These are phyloP conservation scores for Cephalotrichum gorgonifer DNA, from an alignment of 2,329 filamentous ascomycete genomes.

Conservation along the genomic window DNA sequence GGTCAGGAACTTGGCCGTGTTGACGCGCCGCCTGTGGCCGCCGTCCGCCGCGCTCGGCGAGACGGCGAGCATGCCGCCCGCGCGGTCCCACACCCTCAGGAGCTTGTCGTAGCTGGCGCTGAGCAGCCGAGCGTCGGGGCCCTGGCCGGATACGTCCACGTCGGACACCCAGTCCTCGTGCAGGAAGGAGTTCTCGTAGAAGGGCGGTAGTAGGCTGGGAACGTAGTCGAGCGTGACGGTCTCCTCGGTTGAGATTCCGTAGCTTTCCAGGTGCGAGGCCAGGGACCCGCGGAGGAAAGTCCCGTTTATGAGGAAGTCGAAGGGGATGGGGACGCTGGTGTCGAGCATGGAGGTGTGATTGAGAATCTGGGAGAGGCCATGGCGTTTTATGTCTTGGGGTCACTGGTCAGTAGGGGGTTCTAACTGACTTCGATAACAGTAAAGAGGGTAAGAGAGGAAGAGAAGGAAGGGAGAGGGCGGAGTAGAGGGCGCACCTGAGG, in stretches of 20 bases:
- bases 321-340: slow-evolving; percentile 56
- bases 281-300: slow-evolving; percentile 81
- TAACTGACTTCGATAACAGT: no score
- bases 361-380: slow-evolving; percentile 59
- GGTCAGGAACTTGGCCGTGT: slow-evolving; percentile 75
- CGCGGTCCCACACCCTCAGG: slow-evolving; percentile 80
- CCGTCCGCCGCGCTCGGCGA: slow-evolving; percentile 56
- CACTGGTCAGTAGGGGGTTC: neutral
- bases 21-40: slow-evolving; percentile 68
- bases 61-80: slow-evolving; percentile 73
- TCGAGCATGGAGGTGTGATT: slow-evolving; percentile 64
- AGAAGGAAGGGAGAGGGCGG: neutral
- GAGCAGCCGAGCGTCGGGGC: slow-evolving; percentile 61
- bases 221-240: slow-evolving; percentile 88
- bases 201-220: slow-evolving; percentile 77
- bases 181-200: slow-evolving; percentile 84
- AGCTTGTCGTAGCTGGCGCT: slow-evolving; percentile 91
- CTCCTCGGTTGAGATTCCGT: slow-evolving; percentile 82
- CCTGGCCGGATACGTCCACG: slow-evolving; percentile 68
- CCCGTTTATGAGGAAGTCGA: slow-evolving; percentile 95
- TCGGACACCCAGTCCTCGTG: slow-evolving; percentile 95
- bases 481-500: slow-evolving; percentile 33
- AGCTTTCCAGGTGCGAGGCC: slow-evolving; percentile 77
- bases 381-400: slow-evolving; percentile 52
- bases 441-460: neutral